These are phyloP conservation scores for Termitomyces sp. DNA, from an alignment of 768 basidiomycete species.

Conservation along the genomic window DNA sequence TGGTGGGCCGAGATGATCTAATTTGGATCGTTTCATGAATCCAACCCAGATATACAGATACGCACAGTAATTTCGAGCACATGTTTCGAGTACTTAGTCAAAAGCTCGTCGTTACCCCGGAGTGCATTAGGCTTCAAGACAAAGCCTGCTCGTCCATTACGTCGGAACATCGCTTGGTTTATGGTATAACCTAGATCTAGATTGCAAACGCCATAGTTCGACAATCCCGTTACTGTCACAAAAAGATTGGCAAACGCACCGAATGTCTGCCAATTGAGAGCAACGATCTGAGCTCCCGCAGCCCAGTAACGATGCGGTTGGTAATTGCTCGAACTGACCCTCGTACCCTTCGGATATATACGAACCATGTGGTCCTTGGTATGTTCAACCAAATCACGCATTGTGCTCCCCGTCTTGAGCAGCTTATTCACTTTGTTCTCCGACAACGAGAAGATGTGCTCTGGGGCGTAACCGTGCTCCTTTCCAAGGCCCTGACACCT, in stretches of 20 bases:
- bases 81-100: slow-evolving; percentile 50
- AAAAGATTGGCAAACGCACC: slow-evolving; percentile 37
- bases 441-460: slow-evolving; percentile 91
- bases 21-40: too few relatives aligned
- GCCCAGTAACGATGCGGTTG: slow-evolving; percentile 87
- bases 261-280: slow-evolving; percentile 96
- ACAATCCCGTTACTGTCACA: background rate
- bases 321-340: slow-evolving; percentile 83
- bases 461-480: slow-evolving; percentile 77
- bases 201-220: background rate
- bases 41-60: background rate
- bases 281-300: slow-evolving; percentile 27
- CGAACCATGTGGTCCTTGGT: slow-evolving; percentile 77
- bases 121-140: slow-evolving; percentile 85
- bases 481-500: slow-evolving; percentile 90
- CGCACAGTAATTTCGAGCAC: slow-evolving; percentile 58
- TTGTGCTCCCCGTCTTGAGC: slow-evolving; percentile 47
- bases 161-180: slow-evolving; percentile 93
- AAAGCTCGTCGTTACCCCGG: slow-evolving; percentile 56
- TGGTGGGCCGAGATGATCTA: slow-evolving; percentile 85
- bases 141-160: slow-evolving; percentile 85
- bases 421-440: slow-evolving; percentile 78
- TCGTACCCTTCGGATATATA: slow-evolving; percentile 80
- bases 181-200: slow-evolving; percentile 87
- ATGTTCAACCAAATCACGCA: slow-evolving; percentile 80